Conservation (phyloP, 257 asterid species). For the Salvia splendens region DNA sequence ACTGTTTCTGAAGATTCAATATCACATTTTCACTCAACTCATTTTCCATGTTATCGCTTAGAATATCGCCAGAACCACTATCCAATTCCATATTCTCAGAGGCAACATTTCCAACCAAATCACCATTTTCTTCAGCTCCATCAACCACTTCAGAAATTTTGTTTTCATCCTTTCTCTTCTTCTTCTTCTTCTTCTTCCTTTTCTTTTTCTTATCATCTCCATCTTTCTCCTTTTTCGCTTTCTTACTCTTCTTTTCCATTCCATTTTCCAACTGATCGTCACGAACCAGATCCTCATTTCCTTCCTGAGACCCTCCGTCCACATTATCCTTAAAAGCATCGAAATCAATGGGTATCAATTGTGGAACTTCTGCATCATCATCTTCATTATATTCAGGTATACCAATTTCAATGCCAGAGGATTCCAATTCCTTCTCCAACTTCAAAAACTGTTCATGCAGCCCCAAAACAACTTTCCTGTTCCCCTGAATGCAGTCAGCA, state of each 20-base stretch:
- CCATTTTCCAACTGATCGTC: constrained; percentile 33
- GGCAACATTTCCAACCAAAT: constrained; percentile 11
- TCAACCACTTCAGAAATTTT: constrained; percentile 33
- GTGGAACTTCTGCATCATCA: constrained; percentile 56
- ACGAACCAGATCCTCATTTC: constrained; percentile 28
- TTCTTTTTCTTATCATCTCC: constrained; percentile 43
- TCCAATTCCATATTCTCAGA: constrained; percentile 26
- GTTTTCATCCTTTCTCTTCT: constrained; percentile 38
- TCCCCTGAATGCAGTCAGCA: constrained; percentile 68
- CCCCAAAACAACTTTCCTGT: constrained; percentile 71
- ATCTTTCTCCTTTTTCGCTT: constrained; percentile 46
- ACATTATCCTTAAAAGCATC: constrained; percentile 34
- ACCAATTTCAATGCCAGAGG: constrained; percentile 54
- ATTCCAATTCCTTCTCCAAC: constrained; percentile 73
- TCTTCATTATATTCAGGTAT: constrained; percentile 47
- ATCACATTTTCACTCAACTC: constrained; percentile 59
- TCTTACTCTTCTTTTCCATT: constrained; percentile 52
- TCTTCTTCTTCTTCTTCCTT: constrained; percentile 38
- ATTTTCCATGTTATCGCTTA: constrained; percentile 35
- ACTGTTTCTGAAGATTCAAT: constrained; percentile 80
- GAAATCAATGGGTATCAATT: constrained; percentile 56
- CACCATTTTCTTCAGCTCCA: constrained; percentile 35
- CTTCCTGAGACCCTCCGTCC: constrained; percentile 30
- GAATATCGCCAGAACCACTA: constrained; percentile 24
- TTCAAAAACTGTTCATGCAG: constrained; percentile 74